These are phyloP conservation scores for Jackrogersella multiformis DNA, from an alignment of 495 filamentous ascomycete species.

Conservation along the genomic window DNA sequence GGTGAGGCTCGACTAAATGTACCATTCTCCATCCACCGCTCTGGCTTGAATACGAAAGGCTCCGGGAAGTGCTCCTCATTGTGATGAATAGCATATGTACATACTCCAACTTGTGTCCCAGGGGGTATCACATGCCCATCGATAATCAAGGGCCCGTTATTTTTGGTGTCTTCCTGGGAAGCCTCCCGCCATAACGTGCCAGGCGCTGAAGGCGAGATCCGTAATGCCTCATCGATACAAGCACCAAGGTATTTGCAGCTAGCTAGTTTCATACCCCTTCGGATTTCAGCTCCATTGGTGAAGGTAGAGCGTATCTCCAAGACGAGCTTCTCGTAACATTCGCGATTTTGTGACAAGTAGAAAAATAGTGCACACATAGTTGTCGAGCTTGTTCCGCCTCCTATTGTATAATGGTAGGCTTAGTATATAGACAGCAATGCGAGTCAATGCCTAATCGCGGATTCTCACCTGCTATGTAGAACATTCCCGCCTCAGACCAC, in stretches of 20 bases:
- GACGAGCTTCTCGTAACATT: conserved; percentile 51
- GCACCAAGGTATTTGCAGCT: conserved; percentile 57
- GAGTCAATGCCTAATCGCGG: too few species aligned
- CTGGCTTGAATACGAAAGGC: neutral
- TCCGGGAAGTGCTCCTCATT: conserved; percentile 4
- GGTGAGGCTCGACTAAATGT: conserved; percentile 16
- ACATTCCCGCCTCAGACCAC: conserved; percentile 33
- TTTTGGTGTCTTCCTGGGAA: neutral
- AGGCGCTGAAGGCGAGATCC: conserved; percentile 62
- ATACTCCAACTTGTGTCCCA: neutral
- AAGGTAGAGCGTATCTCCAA: conserved; percentile 53
- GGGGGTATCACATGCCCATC: conserved; percentile 59
- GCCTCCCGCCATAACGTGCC: conserved; percentile 56
- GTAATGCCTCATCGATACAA: conserved; percentile 68
- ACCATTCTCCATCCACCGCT: too few species aligned
- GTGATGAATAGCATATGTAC: neutral
- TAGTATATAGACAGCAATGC: too few species aligned
- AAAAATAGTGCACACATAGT: conserved; percentile 18
- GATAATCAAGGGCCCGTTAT: conserved; percentile 59
- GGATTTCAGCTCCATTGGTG: conserved; percentile 47
- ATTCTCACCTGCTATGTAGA: conserved; percentile 34
- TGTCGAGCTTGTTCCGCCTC: conserved; percentile 22
- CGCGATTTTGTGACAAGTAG: conserved; percentile 45
- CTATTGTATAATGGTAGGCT: neutral
- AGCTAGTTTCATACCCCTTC: conserved; percentile 53